Percentiles rank a stretch among this genome's conserved stretches.
Evolutionary conservation across 164 flowering plant genomes (phyloP).

Genomic region (Dillenia turbinata): DNA sequence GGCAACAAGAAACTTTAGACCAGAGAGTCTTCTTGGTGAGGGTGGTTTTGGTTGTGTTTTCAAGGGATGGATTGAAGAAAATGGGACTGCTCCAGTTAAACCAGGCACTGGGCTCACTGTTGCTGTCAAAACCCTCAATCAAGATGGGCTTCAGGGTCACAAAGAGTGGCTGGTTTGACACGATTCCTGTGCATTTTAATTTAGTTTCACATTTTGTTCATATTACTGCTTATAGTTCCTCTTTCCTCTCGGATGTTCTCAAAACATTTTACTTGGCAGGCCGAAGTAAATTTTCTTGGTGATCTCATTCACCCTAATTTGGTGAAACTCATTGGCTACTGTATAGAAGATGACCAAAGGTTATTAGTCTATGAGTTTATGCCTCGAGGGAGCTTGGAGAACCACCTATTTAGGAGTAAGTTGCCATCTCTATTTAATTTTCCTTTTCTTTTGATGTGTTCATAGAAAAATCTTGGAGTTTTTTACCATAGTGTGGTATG

Average conservation of each 20-base stretch:
- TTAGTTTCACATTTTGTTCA: background rate
- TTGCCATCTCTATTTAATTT: background rate
- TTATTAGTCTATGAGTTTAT: slow-evolving; percentile 88
- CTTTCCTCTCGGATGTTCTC: background rate
- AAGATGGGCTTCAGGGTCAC: no score
- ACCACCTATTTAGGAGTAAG: slow-evolving; percentile 93
- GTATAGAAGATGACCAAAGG: slow-evolving; percentile 96
- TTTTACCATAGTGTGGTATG: no score
- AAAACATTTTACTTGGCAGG: slow-evolving; percentile 37
- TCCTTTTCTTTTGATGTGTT: no score
- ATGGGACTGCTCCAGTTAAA: no score
- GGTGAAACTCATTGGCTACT: slow-evolving; percentile 87
- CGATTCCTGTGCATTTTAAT: background rate
- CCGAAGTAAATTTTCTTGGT: slow-evolving; percentile 93
- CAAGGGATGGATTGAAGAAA: slow-evolving; percentile 18
- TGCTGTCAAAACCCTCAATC: no score
- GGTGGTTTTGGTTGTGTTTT: slow-evolving; percentile 15
- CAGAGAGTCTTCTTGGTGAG: slow-evolving; percentile 10
- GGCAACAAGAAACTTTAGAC: slow-evolving; percentile 1
- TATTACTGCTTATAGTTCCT: background rate
- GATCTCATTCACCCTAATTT: slow-evolving; percentile 90
- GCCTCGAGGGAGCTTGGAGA: slow-evolving; percentile 98
- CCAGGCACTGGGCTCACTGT: no score
- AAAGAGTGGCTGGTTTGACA: no score
- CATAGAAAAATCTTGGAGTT: no score